phyloP scores from a whole-genome alignment of 1,139 yeast genomes.

The Citeromyces hawaiiensis region DNA sequence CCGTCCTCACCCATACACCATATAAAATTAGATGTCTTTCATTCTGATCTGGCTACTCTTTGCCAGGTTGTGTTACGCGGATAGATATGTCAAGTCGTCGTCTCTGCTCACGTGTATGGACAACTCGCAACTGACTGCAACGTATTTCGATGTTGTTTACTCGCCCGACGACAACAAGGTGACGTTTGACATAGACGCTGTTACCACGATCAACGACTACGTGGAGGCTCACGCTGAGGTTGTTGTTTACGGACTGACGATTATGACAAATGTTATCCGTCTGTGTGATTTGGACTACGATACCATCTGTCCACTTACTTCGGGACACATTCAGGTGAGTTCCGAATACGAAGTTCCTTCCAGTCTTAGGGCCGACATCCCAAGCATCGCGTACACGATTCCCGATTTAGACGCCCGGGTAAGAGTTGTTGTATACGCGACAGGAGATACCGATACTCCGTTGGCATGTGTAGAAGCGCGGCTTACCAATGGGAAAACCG shows the following conservation, averaged over 20 bases:
- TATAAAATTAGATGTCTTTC: not conserved
- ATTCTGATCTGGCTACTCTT: constrained; percentile 4
- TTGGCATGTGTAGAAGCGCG: constrained; percentile 92
- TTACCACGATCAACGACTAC: constrained; percentile 67
- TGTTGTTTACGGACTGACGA: constrained; percentile 75
- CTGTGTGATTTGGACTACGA: constrained; percentile 47
- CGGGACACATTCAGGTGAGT: constrained; percentile 75
- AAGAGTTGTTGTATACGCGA: constrained; percentile 49
- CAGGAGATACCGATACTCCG: constrained; percentile 27
- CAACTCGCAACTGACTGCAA: constrained; percentile 76
- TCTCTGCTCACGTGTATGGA: constrained; percentile 94
- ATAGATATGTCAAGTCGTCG: constrained; percentile 32
- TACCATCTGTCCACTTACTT: constrained; percentile 65
- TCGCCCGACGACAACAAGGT: constrained; percentile 54
- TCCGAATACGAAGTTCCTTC: constrained; percentile 33
- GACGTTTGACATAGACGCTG: constrained; percentile 58
- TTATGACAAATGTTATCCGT: constrained; percentile 38
- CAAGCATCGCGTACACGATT: constrained; percentile 74
- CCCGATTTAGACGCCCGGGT: constrained; percentile 95
- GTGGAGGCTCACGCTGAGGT: constrained; percentile 55
- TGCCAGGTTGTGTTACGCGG: constrained; percentile 9
- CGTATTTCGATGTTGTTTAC: constrained; percentile 67
- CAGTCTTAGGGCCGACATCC: constrained; percentile 40
- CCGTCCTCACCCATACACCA: not conserved
- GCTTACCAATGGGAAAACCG: constrained; percentile 82